These are phyloP conservation scores for Penicillium waksmanii DNA, from an alignment of 495 filamentous ascomycete species.

Conservation along the genomic window DNA sequence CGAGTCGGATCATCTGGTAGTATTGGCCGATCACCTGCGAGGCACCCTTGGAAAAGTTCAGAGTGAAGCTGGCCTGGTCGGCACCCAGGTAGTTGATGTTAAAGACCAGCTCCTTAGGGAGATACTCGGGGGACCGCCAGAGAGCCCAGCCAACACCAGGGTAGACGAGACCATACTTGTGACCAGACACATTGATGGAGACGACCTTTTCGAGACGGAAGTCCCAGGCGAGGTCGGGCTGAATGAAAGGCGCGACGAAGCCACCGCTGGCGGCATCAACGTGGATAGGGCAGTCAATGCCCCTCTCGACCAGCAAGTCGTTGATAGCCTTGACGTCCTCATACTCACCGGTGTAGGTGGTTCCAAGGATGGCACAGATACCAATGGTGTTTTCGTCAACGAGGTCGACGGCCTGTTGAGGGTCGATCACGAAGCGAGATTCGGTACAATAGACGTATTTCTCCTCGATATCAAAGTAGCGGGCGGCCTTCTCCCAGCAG, in stretches of 20 bases:
- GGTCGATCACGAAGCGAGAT: slow-evolving; percentile 85
- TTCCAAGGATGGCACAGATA: slow-evolving; percentile 85
- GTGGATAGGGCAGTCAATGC: slow-evolving; percentile 81
- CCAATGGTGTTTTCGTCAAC: slow-evolving; percentile 96
- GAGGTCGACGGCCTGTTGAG: slow-evolving; percentile 76
- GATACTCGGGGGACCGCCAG: slow-evolving; percentile 80
- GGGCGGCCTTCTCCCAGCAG: slow-evolving; percentile 95
- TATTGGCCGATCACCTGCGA: slow-evolving; percentile 94
- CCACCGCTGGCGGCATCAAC: slow-evolving; percentile 90
- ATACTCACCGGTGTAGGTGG: slow-evolving; percentile 95
- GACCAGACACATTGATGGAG: slow-evolving; percentile 89
- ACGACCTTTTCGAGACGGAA: slow-evolving; percentile 85
- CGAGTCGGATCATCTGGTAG: slow-evolving; percentile 91
- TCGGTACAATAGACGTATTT: slow-evolving; percentile 83
- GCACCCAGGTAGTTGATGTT: slow-evolving; percentile 97
- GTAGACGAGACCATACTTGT: slow-evolving; percentile 85
- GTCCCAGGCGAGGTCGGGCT: slow-evolving; percentile 83
- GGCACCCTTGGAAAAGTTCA: slow-evolving; percentile 94
- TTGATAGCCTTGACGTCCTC: slow-evolving; percentile 91
- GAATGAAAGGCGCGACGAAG: slow-evolving; percentile 86
- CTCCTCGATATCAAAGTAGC: slow-evolving; percentile 93
- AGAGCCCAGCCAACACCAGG: slow-evolving; percentile 92
- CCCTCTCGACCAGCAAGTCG: slow-evolving; percentile 71
- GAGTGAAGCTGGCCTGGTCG: slow-evolving; percentile 94
- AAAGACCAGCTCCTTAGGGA: slow-evolving; percentile 91